Evolutionary conservation across 352 stramenopile genomes (phyloP).

Genomic region (Blastocystis sp.): DNA sequence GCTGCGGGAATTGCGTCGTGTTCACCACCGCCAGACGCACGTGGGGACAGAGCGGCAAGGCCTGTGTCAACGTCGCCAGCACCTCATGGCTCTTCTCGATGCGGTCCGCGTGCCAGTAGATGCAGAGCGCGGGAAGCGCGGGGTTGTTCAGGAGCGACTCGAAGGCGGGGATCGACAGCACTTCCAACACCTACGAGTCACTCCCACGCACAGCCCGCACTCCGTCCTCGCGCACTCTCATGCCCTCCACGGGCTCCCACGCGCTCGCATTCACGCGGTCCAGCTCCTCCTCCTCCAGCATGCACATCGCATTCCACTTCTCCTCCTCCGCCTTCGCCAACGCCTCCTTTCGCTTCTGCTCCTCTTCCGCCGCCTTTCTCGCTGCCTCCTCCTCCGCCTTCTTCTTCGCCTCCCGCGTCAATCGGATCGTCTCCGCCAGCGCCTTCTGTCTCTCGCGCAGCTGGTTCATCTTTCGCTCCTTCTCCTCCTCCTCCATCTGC

Average conservation of each 20-base stretch:
- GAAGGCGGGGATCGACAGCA: background rate
- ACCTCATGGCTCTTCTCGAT: slow-evolving; percentile 9
- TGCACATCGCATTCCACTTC: background rate
- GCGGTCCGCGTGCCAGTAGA: slow-evolving; percentile 15
- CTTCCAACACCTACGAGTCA: background rate
- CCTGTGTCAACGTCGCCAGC: background rate
- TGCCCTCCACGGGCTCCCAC: background rate
- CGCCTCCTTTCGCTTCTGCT: background rate
- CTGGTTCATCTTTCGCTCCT: background rate
- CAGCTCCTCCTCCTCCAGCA: background rate
- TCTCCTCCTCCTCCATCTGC: slow-evolving; percentile 39
- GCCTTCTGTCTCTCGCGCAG: slow-evolving; percentile 15
- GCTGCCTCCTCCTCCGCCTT: slow-evolving; percentile 21
- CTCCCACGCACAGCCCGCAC: background rate
- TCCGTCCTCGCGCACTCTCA: background rate
- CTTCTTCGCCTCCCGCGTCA: slow-evolving; percentile 5
- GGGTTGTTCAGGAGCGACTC: background rate
- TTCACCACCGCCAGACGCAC: slow-evolving; percentile 11
- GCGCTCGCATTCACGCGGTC: background rate
- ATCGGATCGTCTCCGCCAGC: slow-evolving; percentile 14
- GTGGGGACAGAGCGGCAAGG: background rate
- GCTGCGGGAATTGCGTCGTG: slow-evolving; percentile 25
- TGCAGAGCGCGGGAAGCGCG: background rate
- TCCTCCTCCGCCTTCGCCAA: background rate
- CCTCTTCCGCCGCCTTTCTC: background rate